Percentiles rank a stretch among this genome's conserved stretches.
Evolutionary conservation across 352 stramenopile genomes (phyloP).

Genomic region (Phytophthora crassamura): DNA sequence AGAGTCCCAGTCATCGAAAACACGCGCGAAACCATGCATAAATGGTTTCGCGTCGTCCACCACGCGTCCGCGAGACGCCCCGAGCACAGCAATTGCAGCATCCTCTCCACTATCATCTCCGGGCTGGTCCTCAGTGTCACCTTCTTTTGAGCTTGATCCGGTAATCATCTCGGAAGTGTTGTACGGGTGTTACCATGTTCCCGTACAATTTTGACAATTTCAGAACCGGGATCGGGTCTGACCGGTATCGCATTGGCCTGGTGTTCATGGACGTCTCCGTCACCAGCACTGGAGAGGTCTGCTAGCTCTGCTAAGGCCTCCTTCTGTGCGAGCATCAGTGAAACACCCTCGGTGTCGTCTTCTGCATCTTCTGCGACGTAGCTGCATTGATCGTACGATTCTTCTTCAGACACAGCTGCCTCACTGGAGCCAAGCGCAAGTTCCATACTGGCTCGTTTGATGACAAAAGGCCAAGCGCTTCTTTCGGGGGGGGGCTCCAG

Average conservation of each 20-base stretch:
- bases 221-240: neutral
- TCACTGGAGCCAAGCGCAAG: neutral
- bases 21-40: neutral
- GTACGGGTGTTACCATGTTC: too few relatives aligned
- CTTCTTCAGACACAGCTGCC: neutral
- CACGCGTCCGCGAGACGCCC: conserved; percentile 1
- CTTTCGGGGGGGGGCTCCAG: too few relatives aligned
- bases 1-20: neutral
- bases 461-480: conserved; percentile 1
- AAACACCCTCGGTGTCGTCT: neutral
- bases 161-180: too few relatives aligned
- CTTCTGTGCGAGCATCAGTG: neutral
- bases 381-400: neutral
- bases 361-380: neutral
- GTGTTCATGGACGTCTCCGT: too few relatives aligned
- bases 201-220: too few relatives aligned
- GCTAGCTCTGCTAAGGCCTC: neutral
- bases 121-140: too few relatives aligned
- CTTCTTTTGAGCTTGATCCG: too few relatives aligned
- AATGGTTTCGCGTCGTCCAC: neutral
- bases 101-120: conserved; percentile 15
- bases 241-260: too few relatives aligned
- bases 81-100: neutral
- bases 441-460: neutral
- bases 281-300: too few relatives aligned